Evolutionary conservation across 805 yeast species (phyloP), one percentile per base, ranked within the genome.

Genomic region (Zygotorulaspora sp.): DNA sequence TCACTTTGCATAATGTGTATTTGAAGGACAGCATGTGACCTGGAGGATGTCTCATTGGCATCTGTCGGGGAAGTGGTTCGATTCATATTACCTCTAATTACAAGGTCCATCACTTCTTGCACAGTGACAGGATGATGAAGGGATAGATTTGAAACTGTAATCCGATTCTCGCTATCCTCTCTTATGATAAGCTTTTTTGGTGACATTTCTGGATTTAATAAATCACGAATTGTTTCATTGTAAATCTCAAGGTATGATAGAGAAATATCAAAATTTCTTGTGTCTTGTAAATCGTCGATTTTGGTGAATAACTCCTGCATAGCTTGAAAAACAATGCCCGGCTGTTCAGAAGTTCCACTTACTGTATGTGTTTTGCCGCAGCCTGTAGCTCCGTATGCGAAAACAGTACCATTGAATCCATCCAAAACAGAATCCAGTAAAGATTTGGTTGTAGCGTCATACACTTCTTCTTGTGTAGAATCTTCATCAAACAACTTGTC

Each of bases 311-410:
- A 64, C 41, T 85, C 95, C 44, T 75, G 68, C 81, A 86, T 78
- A 0, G 96, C 80, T 28, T 80, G 63, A 50, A 80, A 84, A 0
- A 87, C 82, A 10, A 89, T 74, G 0, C 96, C 96, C 0, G 95
- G 96, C 17, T 72, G 63, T 2, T 74, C 74, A 0, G 78, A 71
- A 0, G 80, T 73, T 0, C 96, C 96, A 56, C 82, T 75, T 21
- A 89, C 83, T 0, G 97, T 89, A 57, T 83, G 87, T 0, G 97
- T 89, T 57, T 89, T 89, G n/a, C 97, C 97, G 61, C 97, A 89
- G 0, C 97, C 97, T 0, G 97, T 89, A 19, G 97, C 95, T 1
- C 97, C 97, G 58, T 89, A 89, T 0, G 97, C 97, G 66, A 89
- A 89, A 0, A 89, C 86, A 0, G 96, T 87, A 5, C 95, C 81